A percentile compares a stretch with the other conserved stretches of the same genome.
phyloP scores from a whole-genome alignment of 148 eudicot species.

The Chenopodium berlandieri region DNA sequence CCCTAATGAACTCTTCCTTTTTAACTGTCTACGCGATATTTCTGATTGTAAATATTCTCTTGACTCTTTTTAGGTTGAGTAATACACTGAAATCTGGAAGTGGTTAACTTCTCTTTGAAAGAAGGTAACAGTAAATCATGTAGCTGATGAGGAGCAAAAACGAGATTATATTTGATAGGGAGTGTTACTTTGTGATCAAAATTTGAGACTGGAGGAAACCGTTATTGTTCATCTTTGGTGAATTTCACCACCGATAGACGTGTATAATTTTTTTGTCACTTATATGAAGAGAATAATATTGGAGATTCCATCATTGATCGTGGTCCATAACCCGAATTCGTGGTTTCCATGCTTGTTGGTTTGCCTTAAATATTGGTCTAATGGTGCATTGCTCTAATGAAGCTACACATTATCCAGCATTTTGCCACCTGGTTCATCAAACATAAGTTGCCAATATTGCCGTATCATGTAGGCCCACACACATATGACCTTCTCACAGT shows the following conservation, averaged over 20 bases:
- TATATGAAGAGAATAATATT: slow-evolving; percentile 13
- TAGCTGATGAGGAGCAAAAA: slow-evolving; percentile 11
- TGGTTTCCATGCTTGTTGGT: slow-evolving; percentile 6
- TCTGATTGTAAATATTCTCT: slow-evolving; percentile 2
- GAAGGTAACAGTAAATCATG: slow-evolving; percentile 8
- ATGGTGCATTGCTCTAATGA: background rate
- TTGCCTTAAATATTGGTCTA: background rate
- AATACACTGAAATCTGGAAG: slow-evolving; percentile 87
- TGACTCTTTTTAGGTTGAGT: slow-evolving; percentile 60
- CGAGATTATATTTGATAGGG: slow-evolving; percentile 7
- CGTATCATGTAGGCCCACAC: no score
- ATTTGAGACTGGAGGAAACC: slow-evolving; percentile 9
- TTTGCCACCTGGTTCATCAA: no score
- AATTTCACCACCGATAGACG: slow-evolving; percentile 13
- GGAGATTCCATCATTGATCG: slow-evolving; percentile 8
- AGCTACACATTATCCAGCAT: no score
- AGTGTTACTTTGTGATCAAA: slow-evolving; percentile 10
- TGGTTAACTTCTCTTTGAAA: slow-evolving; percentile 32
- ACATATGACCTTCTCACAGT: no score
- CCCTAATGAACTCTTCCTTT: background rate
- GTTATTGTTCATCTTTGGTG: slow-evolving; percentile 24
- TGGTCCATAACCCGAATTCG: background rate
- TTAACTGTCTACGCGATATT: no score
- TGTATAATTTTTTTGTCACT: slow-evolving; percentile 20
- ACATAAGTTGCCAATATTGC: no score